Percentiles rank a stretch among this genome's conserved stretches.
phyloP scores from a whole-genome alignment of 2,329 filamentous ascomycete species.

The Elsinoe necatrix region DNA sequence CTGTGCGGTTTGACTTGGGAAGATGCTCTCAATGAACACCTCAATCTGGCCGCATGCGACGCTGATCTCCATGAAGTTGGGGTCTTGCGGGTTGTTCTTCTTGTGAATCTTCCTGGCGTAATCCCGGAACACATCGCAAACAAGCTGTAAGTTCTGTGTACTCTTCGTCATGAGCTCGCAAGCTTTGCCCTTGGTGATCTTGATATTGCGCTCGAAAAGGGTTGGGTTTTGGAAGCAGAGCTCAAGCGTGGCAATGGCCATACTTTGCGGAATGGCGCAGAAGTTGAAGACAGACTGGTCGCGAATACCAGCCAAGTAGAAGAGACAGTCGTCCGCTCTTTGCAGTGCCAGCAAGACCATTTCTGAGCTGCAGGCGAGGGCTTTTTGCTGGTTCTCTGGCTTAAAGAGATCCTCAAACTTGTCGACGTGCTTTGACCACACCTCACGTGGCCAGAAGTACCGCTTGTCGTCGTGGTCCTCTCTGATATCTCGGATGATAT shows the following conservation, averaged over 20 bases:
- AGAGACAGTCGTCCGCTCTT: slow-evolving; percentile 87
- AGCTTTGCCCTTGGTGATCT: slow-evolving; percentile 92
- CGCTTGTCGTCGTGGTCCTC: slow-evolving; percentile 84
- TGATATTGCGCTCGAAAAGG: slow-evolving; percentile 81
- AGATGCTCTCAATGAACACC: slow-evolving; percentile 20
- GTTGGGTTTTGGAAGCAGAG: slow-evolving; percentile 83
- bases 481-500: slow-evolving; percentile 92
- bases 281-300: slow-evolving; percentile 99
- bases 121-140: slow-evolving; percentile 72
- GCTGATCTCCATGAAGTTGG: slow-evolving; percentile 86
- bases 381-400: slow-evolving; percentile 65
- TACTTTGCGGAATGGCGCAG: slow-evolving; percentile 88
- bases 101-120: slow-evolving; percentile 76
- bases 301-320: slow-evolving; percentile 88
- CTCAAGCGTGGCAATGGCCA: slow-evolving; percentile 94
- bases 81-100: slow-evolving; percentile 91
- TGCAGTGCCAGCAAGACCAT: slow-evolving; percentile 88
- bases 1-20: slow-evolving; percentile 72
- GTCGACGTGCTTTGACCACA: slow-evolving; percentile 92
- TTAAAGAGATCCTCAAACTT: slow-evolving; percentile 86
- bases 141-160: slow-evolving; percentile 75
- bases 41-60: slow-evolving; percentile 58
- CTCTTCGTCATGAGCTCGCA: slow-evolving; percentile 87
- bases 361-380: slow-evolving; percentile 78
- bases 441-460: slow-evolving; percentile 89